These are phyloP conservation scores for Cutaneotrichosporon arboriforme DNA, from an alignment of 1,284 basidiomycete genomes.

Conservation along the genomic window DNA sequence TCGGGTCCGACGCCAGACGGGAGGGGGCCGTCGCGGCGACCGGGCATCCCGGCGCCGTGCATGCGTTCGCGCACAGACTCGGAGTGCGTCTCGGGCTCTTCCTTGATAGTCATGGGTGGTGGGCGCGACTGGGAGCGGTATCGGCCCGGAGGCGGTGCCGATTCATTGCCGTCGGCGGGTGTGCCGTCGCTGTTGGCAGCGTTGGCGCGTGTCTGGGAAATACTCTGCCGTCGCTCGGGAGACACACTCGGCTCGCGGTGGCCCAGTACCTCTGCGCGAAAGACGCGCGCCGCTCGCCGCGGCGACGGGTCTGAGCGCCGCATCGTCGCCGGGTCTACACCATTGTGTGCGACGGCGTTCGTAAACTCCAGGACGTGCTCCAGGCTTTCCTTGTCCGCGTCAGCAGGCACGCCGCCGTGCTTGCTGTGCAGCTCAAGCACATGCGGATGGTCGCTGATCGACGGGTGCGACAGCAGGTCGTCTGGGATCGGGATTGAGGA, in stretches of 20 bases:
- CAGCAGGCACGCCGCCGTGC: conserved; percentile 13
- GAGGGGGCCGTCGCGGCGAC: background rate
- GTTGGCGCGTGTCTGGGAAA: background rate
- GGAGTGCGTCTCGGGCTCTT: conserved; percentile 2
- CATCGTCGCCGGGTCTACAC: conserved; percentile 6
- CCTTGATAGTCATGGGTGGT: conserved; percentile 7
- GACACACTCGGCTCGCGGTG: conserved; percentile 10
- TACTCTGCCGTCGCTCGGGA: conserved; percentile 1
- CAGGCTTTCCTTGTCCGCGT: conserved; percentile 1
- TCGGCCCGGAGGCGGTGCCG: background rate
- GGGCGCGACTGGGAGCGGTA: conserved; percentile 16
- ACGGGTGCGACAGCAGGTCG: conserved; percentile 12
- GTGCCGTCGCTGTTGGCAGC: too few relatives aligned
- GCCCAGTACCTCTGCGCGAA: conserved; percentile 15
- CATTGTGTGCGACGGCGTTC: conserved; percentile 6
- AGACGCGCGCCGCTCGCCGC: conserved; percentile 15
- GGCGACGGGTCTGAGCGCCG: conserved; percentile 14
- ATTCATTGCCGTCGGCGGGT: background rate
- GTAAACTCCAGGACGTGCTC: conserved; percentile 11
- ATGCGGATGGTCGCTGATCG: conserved; percentile 6
- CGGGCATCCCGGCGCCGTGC: background rate
- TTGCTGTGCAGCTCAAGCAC: conserved; percentile 1
- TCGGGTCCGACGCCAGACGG: background rate
- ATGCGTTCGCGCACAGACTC: background rate
- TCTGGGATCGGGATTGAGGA: conserved; percentile 10